Evolutionary conservation across 495 filamentous ascomycete genomes (phyloP), one percentile per base, ranked within the genome.

Genomic region (Elaphomyces granulatus): DNA sequence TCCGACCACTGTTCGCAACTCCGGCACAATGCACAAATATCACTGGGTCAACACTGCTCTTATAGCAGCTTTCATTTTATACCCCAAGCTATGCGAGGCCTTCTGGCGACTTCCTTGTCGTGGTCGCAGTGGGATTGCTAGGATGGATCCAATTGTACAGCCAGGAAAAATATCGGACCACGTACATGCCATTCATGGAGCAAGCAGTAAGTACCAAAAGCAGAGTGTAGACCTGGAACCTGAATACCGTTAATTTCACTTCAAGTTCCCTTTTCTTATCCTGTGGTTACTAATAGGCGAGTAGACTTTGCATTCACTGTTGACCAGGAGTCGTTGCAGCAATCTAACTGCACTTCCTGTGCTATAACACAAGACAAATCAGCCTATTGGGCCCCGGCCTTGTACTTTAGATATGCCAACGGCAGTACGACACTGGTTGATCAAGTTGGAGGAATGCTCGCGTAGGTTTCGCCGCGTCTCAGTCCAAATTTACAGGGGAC

Each of bases 41-140:
- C n/a, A 6, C 21, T 15, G 8, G 36, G 8, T 12, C n/a, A 2
- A 20, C 15, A n/a, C 12, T 43, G 14, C 15, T 33, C 23, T 16
- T 23, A 14, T 21, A 3, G 33, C 31, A 23, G 17, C 36, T 36
- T 31, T 65, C 18, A 44, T 55, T 20, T 38, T 59, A 31, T 59
- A 59, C 15, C 51, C 66, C 1, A 45, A 57, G 37, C 47, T 54
- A 21, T 56, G 67, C 26, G 48, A 70, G 46, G 87, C 82, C 26
- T 93, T 93, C 59, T 94, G 84, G 84, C 84, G 87, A 59, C 75
- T 93, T 66, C 78, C 78, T 38, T 94, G 87, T 54, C 75, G 67
- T 43, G 77, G 73, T 44, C 67, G 67, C 32, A 66, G 72, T 44
- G 82, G 74, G 48, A 44, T 83, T 51, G 71, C 63, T 35, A 65